A percentile compares a stretch with the other conserved stretches of the same genome.
Conservation (phyloP, 768 basidiomycete genomes). For the Lentinula boryana region DNA sequence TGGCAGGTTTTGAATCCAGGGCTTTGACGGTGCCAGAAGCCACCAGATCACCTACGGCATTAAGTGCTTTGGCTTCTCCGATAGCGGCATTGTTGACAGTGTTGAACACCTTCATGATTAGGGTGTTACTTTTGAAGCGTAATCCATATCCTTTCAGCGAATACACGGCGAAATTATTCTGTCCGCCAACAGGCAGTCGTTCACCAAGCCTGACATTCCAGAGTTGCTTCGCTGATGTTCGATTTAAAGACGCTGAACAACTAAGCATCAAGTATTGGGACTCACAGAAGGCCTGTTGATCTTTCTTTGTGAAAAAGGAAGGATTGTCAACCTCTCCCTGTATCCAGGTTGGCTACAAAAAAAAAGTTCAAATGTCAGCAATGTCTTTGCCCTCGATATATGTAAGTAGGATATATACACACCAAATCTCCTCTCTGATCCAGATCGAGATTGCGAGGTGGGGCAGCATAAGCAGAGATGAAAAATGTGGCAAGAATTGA, state of each 20-base stretch:
- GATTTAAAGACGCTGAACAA: neutral
- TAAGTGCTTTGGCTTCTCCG: neutral
- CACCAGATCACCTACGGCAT: neutral
- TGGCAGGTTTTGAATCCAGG: neutral
- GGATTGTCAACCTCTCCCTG: neutral
- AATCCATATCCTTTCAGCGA: neutral
- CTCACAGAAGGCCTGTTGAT: neutral
- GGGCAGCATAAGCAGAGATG: neutral
- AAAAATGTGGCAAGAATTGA: neutral
- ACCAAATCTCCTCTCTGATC: neutral
- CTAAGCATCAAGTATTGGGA: neutral
- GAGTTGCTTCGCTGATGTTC: neutral
- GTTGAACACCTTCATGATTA: neutral
- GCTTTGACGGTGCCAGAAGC: neutral
- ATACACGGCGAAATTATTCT: neutral
- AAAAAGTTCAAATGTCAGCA: neutral
- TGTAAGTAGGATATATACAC: neutral
- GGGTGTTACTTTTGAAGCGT: neutral
- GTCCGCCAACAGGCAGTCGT: neutral
- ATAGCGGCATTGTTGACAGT: neutral
- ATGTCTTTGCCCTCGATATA: neutral
- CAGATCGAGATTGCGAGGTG: neutral
- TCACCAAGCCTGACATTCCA: neutral
- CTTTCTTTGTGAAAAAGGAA: neutral
- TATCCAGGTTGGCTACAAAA: neutral